Conservation (phyloP, 768 basidiomycete genomes). For the Boletus pseudo-olivaceus region DNA sequence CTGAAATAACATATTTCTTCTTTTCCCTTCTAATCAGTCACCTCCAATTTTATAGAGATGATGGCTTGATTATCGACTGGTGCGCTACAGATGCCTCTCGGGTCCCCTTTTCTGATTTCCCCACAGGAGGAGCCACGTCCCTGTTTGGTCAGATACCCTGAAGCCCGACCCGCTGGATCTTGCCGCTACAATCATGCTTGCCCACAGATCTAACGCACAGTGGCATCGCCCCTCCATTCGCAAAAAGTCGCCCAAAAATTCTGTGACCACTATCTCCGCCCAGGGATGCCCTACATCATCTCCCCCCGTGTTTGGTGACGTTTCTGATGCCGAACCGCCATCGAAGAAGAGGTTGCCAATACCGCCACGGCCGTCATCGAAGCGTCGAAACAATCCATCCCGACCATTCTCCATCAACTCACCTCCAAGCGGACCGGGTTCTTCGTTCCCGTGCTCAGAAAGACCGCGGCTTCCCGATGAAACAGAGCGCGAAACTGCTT, state of each 20-base stretch:
- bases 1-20: background rate
- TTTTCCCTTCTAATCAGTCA: background rate
- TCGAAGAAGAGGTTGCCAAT: conserved; percentile 14
- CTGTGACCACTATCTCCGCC: background rate
- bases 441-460: background rate
- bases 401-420: background rate
- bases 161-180: conserved; percentile 26
- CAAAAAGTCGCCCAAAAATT: background rate
- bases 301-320: background rate
- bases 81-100: conserved; percentile 1
- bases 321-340: background rate
- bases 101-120: background rate
- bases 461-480: conserved; percentile 1
- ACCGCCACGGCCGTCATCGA: conserved; percentile 19
- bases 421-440: background rate
- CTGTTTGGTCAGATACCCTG: conserved; percentile 33
- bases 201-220: conserved; percentile 26
- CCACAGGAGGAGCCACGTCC: conserved; percentile 27
- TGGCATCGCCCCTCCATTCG: background rate
- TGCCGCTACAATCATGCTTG: conserved; percentile 23
- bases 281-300: background rate
- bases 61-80: conserved; percentile 32
- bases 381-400: conserved; percentile 5
- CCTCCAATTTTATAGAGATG: conserved; percentile 17
- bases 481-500: background rate